A percentile compares a stretch with the other conserved stretches of the same genome.
Evolutionary conservation across 257 asterid species (phyloP).

Genomic region (Solanum peruvianum): DNA sequence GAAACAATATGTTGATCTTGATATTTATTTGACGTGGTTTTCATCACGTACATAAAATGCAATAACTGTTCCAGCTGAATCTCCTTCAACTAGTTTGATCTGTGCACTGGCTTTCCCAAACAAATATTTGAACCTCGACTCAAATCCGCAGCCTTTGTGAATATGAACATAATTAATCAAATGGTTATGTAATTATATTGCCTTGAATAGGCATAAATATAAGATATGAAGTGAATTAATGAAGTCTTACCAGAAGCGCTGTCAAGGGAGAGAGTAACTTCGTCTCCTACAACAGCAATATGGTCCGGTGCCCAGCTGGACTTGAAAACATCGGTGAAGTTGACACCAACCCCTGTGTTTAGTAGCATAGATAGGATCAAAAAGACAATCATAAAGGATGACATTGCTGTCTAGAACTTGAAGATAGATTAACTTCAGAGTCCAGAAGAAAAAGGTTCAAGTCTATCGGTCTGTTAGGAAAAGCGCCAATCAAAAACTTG

Average conservation of each 20-base stretch:
- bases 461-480: neutral
- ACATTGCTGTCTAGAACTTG: neutral
- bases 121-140: conserved; percentile 39
- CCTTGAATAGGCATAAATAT: neutral
- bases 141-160: conserved; percentile 45
- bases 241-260: conserved; percentile 15
- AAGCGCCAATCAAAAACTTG: neutral
- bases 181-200: neutral
- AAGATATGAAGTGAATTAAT: neutral
- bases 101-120: conserved; percentile 44
- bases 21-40: neutral
- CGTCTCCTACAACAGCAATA: conserved; percentile 19
- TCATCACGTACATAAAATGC: conserved; percentile 34
- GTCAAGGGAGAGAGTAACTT: conserved; percentile 26
- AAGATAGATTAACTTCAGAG: neutral
- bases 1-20: neutral
- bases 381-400: neutral
- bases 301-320: conserved; percentile 47
- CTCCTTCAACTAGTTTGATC: conserved; percentile 36
- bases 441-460: neutral
- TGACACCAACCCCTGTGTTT: conserved; percentile 4
- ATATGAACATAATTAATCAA: neutral
- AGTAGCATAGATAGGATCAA: conserved; percentile 1
- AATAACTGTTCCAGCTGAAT: conserved; percentile 55
- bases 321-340: conserved; percentile 24